Evolutionary conservation across 1,284 basidiomycete genomes (phyloP), one percentile per base, ranked within the genome.

Genomic region (Ustilago hordei): DNA sequence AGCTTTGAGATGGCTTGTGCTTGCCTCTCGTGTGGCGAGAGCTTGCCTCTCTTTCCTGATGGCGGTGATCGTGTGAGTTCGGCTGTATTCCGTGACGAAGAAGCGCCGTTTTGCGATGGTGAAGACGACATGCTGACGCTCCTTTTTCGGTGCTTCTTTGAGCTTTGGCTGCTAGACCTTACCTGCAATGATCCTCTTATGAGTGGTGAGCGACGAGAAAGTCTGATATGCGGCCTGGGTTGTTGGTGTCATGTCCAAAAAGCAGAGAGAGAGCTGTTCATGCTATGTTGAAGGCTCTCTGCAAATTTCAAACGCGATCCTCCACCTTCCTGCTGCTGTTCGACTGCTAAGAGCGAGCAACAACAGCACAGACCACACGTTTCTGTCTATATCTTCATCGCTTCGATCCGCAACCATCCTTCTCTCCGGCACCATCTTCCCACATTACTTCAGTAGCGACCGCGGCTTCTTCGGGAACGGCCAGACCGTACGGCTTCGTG

Each of bases 21-120:
- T 59, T 86, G 84, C 43, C 64, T 55, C 58, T 84, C 81, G 39
- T 78, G 64, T 5, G 84, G 65, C 13, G 77, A 80, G 13, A 79
- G 69, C 53, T 79, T 79, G 19, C 58, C 65, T 28, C 55, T 66
- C 55, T 64, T 69, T 53, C 36, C 57, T 1, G 61, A 35, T 4
- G 60, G 41, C 2, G 61, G 55, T 38, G 56, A 41, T 28, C 59
- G 39, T 3, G 55, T 31, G 23, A 48, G 41, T 13, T 58, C 57
- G 52, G 50, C 28, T 0, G 65, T 43, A 23, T 28, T 64, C 13
- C 57, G 54, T 28, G 65, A 68, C 12, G 70, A 73, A 2, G 70
- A 73, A 17, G 65, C 61, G 12, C 67, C 58, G 55, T 47, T 58
- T 9, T 45, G 19, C 7, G 32, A 23, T 8, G 54, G 55, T 53